Evolutionary conservation across 2,329 filamentous ascomycete genomes (phyloP).

Genomic region (Verticillium nonalfalfae): DNA sequence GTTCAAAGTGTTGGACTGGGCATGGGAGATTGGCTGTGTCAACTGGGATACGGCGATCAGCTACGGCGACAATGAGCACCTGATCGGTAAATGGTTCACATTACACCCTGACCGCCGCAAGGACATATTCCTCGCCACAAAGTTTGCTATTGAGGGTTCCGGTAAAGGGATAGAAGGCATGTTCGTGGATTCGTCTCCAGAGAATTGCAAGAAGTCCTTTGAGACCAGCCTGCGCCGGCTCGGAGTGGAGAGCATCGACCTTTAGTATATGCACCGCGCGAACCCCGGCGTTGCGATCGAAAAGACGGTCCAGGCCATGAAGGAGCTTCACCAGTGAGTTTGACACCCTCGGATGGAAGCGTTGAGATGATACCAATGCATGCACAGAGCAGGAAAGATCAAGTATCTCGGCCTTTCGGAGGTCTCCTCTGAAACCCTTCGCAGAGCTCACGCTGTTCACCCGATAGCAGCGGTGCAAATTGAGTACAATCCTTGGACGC

Average conservation of each 20-base stretch:
- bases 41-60: slow-evolving; percentile 37
- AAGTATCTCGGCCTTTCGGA: slow-evolving; percentile 41
- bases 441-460: slow-evolving; percentile 38
- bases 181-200: slow-evolving; percentile 22
- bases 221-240: slow-evolving; percentile 28
- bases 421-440: slow-evolving; percentile 35
- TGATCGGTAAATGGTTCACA: slow-evolving; percentile 43
- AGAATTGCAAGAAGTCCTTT: slow-evolving; percentile 30
- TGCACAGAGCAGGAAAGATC: slow-evolving; percentile 39
- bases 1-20: slow-evolving; percentile 32
- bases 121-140: slow-evolving; percentile 42
- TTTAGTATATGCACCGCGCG: slow-evolving; percentile 34
- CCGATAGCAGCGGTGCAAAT: slow-evolving; percentile 42
- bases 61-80: slow-evolving; percentile 40
- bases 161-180: no score
- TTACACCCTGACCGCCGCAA: slow-evolving; percentile 37
- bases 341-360: not conserved
- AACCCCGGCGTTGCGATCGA: slow-evolving; percentile 34
- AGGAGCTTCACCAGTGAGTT: slow-evolving; percentile 26
- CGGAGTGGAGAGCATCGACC: slow-evolving; percentile 30
- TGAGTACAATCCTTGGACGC: slow-evolving; percentile 39
- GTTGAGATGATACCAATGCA: not conserved
- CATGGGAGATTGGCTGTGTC: slow-evolving; percentile 30
- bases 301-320: slow-evolving; percentile 33
- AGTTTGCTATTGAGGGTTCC: slow-evolving; percentile 18